Evolutionary conservation across 331 rosid genomes (phyloP).

Genomic region (Rosa hybrid): DNA sequence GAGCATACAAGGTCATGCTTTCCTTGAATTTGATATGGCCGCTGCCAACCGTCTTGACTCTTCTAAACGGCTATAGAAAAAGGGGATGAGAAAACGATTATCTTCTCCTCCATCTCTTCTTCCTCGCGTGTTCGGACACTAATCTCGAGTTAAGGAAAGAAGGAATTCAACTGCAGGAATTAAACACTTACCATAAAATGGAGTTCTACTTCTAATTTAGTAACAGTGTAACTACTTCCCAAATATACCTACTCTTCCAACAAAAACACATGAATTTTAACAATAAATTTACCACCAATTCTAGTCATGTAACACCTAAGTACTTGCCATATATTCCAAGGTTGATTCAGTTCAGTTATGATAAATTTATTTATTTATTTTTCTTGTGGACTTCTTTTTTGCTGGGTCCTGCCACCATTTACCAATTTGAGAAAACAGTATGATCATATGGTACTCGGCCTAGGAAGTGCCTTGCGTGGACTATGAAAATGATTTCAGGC

Average conservation of each 20-base stretch:
- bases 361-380: not conserved
- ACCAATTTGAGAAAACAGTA: not conserved
- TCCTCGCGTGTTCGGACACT: not conserved
- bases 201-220: not conserved
- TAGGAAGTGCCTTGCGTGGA: not conserved
- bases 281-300: not conserved
- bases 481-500: not conserved
- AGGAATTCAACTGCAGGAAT: not conserved
- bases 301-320: not conserved
- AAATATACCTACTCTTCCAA: not conserved
- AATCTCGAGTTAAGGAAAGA: slow-evolving; percentile 22
- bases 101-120: not conserved
- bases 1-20: slow-evolving; percentile 11
- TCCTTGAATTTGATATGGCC: not conserved
- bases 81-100: not conserved
- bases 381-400: not conserved
- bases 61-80: not conserved
- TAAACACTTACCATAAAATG: not conserved
- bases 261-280: not conserved
- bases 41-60: not conserved
- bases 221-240: not conserved
- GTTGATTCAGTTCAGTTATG: not conserved
- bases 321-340: not conserved
- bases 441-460: not conserved
- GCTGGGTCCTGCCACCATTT: not conserved